Percentiles rank a stretch among this genome's conserved stretches.
These are phyloP conservation scores for Emmonsiellopsis sp. DNA, from an alignment of 2,329 filamentous ascomycete genomes.

Conservation along the genomic window DNA sequence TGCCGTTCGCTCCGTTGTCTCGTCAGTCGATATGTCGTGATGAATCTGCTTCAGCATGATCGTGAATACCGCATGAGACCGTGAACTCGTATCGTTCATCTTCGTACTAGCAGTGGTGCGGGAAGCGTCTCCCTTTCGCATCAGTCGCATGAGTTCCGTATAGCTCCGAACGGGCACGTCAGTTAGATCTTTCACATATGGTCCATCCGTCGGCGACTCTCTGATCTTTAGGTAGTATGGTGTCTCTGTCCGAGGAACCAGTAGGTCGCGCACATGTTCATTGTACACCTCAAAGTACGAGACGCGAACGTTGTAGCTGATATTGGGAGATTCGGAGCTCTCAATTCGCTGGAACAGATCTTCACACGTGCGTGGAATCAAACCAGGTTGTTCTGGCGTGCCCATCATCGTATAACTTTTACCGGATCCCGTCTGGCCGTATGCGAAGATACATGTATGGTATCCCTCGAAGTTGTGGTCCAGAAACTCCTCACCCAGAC, in stretches of 20 bases:
- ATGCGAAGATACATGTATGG: conserved; percentile 98
- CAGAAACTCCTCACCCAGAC: conserved; percentile 88
- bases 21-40: conserved; percentile 93
- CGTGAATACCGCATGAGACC: conserved; percentile 95
- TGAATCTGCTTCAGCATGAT: conserved; percentile 98
- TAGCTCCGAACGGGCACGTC: conserved; percentile 86
- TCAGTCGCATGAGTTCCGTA: conserved; percentile 76
- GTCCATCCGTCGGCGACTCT: conserved; percentile 87
- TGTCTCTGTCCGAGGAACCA: conserved; percentile 68
- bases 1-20: conserved; percentile 89
- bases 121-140: conserved; percentile 80
- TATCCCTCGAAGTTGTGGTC: conserved; percentile 99
- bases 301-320: conserved; percentile 93
- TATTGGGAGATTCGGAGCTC: conserved; percentile 72
- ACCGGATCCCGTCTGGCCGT: conserved; percentile 92
- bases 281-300: conserved; percentile 99
- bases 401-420: conserved; percentile 99
- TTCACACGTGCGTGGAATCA: conserved; percentile 92
- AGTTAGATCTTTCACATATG: conserved; percentile 93
- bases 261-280: conserved; percentile 90
- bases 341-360: conserved; percentile 93
- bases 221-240: conserved; percentile 95
- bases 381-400: conserved; percentile 67
- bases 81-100: conserved; percentile 98
- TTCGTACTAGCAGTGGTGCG: conserved; percentile 89